phyloP scores from a whole-genome alignment of 306 rosid genomes.

The Cucumis hystrix region DNA sequence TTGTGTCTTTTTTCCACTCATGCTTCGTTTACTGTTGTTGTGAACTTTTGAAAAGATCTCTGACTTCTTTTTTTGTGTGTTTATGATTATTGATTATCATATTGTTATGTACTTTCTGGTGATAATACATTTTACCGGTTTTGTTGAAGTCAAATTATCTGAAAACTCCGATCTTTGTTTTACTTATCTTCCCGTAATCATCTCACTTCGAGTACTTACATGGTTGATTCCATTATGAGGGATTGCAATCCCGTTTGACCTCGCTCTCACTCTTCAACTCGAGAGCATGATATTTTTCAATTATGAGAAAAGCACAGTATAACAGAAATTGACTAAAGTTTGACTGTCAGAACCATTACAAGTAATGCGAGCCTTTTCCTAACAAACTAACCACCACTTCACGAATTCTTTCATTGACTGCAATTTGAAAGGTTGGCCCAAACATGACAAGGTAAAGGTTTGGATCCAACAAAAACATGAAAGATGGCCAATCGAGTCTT shows the following conservation, averaged over 20 bases:
- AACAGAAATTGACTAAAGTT: neutral
- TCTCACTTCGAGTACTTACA: neutral
- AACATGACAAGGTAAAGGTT: neutral
- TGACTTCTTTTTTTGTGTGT: neutral
- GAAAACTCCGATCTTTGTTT: neutral
- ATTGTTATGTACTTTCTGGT: neutral
- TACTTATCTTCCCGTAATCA: neutral
- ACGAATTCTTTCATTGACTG: neutral
- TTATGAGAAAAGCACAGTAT: neutral
- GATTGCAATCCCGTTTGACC: neutral
- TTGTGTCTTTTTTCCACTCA: neutral
- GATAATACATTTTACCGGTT: neutral
- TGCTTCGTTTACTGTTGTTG: neutral
- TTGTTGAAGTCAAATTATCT: neutral
- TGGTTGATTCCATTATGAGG: neutral
- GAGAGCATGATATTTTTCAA: neutral
- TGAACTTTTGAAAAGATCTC: neutral
- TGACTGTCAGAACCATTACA: neutral
- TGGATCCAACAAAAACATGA: neutral
- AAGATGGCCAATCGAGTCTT: neutral
- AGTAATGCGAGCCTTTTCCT: neutral
- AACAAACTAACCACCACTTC: neutral
- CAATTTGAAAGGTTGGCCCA: neutral
- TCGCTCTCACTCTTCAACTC: neutral
- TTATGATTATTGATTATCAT: no score